phyloP scores from a whole-genome alignment of 129 eudicot species.

The Flaveria bidentis region DNA sequence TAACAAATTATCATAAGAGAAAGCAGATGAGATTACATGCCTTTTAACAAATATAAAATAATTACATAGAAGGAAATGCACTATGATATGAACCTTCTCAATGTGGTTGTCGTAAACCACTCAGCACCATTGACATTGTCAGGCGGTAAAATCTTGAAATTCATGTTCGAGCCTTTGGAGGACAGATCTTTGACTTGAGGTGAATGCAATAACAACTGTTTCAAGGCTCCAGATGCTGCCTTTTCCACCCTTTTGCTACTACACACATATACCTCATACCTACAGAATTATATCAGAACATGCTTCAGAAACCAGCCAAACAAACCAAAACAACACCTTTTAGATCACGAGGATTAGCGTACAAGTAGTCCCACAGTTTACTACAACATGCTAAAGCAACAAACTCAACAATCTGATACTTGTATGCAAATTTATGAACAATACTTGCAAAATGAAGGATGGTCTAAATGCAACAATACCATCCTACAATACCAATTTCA shows the following conservation, averaged over 20 bases:
- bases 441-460: neutral
- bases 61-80: conserved; percentile 2
- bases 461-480: conserved; percentile 4
- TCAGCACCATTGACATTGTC: conserved; percentile 33
- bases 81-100: conserved; percentile 60
- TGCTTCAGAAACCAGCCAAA: conserved; percentile 10
- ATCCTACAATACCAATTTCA: neutral
- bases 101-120: conserved; percentile 82
- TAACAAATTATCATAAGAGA: conserved; percentile 30
- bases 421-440: neutral
- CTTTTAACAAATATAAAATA: neutral
- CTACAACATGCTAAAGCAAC: neutral
- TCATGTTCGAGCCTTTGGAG: conserved; percentile 55
- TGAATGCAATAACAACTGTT: conserved; percentile 61
- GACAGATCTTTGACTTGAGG: conserved; percentile 51
- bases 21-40: neutral
- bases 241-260: conserved; percentile 47
- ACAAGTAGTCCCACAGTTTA: neutral
- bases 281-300: conserved; percentile 27
- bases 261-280: conserved; percentile 68
- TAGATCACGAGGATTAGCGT: neutral
- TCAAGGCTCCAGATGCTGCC: conserved; percentile 62
- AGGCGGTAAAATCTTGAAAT: conserved; percentile 57
- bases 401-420: conserved; percentile 10
- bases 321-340: conserved; percentile 20